Conservation (phyloP, 192 early-diverging fungal genomes). For the Phycomyces nitens region DNA sequence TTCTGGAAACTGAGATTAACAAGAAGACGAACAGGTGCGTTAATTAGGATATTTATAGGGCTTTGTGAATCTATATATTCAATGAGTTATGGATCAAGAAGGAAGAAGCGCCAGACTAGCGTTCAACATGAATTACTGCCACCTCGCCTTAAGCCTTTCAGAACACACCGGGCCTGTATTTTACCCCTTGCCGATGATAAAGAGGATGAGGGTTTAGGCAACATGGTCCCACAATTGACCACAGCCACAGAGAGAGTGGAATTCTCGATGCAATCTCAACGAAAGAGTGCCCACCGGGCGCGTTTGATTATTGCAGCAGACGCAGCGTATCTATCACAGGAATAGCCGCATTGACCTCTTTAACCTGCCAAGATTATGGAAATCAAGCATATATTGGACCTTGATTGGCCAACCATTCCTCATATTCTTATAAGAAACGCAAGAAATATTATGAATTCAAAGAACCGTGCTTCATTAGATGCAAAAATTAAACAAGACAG, state of each 20-base stretch:
- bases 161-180: conserved; percentile 56
- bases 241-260: not conserved
- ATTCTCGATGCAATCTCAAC: conserved; percentile 13
- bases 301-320: conserved; percentile 35
- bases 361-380: too few relatives aligned
- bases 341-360: not conserved
- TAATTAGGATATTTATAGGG: too few relatives aligned
- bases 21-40: conserved; percentile 82
- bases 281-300: conserved; percentile 28
- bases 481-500: too few relatives aligned
- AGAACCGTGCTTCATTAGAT: too few relatives aligned
- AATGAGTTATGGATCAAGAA: conserved; percentile 43
- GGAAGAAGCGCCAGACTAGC: conserved; percentile 85
- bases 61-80: too few relatives aligned
- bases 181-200: conserved; percentile 42
- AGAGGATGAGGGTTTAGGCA: conserved; percentile 39
- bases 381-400: too few relatives aligned
- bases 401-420: too few relatives aligned
- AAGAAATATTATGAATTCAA: too few relatives aligned
- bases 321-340: conserved; percentile 13
- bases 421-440: too few relatives aligned
- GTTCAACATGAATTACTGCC: conserved; percentile 59
- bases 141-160: conserved; percentile 66
- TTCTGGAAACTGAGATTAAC: conserved; percentile 68
- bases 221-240: not conserved